Base-by-base conservation (phyloP, 1,284 basidiomycete genomes). In the Cutaneotrichosporon cutaneum region DNA sequence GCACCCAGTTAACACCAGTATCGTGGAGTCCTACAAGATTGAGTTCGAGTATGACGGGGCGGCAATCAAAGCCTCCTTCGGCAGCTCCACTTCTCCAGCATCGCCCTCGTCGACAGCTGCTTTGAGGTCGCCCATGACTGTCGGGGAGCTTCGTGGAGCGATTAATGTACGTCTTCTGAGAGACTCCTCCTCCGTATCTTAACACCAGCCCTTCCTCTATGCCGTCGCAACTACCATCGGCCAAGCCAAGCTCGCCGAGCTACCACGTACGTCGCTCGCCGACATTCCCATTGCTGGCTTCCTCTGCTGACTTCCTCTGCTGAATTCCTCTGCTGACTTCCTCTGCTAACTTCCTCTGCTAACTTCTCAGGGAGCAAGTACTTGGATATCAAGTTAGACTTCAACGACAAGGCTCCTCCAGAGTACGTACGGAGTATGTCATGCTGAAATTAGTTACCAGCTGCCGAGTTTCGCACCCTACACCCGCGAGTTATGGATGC, bases 21-120 rank as follows among this genome's bases (percentile, higher is more conserved):
- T 70, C 14, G 24, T 72, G 18, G 71, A 72, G 52, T 62, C 70
- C 0, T 70, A 70, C 54, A 69, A 67, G 0, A 66, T 74, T 58
- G 69, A 69, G 51, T 72, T 74, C 54, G 55, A 35, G 32, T 72
- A 73, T 57, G 32, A 59, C 13, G 45, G 14, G 9, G 26, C 7
- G 4, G 52, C 18, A 3, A 11, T 51, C 4, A 18, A 10, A 3
- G 50, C 27, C 8, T 51, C 50, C 11, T 45, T 45, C 21, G 44
- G 35, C 35, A 13, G 35, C 4, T 45, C 44, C 6, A 22, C n/a
- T 18, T 45, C 21, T 5, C 36, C 44, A 21, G 44, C 24, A 48
- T 36, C 35, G 35, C 14, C 35, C 4, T 36, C 35, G 11, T 13
- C 35, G 16, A 36, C 35, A 5, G 35, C 35, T 36, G 13, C 35